Percentiles rank a stretch among this genome's conserved stretches.
phyloP scores from a whole-genome alignment of 1,284 basidiomycete genomes.

The Boletus sp. region DNA sequence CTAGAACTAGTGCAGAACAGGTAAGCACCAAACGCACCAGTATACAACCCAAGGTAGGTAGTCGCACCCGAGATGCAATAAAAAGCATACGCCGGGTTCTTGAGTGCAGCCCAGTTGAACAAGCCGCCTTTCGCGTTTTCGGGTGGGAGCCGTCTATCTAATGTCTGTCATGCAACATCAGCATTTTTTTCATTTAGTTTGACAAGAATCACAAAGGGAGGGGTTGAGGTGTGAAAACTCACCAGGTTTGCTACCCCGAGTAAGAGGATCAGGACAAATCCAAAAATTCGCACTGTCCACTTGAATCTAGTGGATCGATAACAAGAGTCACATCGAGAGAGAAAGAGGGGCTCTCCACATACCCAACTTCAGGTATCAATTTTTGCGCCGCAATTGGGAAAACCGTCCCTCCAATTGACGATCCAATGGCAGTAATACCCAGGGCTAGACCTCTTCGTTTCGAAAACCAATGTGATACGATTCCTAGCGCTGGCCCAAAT shows the following conservation, averaged over 20 bases:
- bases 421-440: constrained; percentile 41
- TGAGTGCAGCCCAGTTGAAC: constrained; percentile 41
- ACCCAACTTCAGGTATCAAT: constrained; percentile 38
- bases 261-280: constrained; percentile 38
- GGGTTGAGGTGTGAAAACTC: background rate
- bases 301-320: constrained; percentile 21
- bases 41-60: constrained; percentile 59
- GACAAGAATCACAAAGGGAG: background rate
- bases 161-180: constrained; percentile 38
- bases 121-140: constrained; percentile 38
- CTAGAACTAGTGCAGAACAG: background rate
- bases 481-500: constrained; percentile 42
- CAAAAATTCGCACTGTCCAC: constrained; percentile 49
- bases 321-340: background rate
- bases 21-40: constrained; percentile 35
- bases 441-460: constrained; percentile 39
- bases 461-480: constrained; percentile 48
- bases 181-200: background rate
- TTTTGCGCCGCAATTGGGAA: constrained; percentile 42
- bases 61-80: constrained; percentile 42
- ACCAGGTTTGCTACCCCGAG: constrained; percentile 38
- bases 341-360: constrained; percentile 10
- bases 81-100: constrained; percentile 36
- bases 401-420: constrained; percentile 42
- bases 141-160: constrained; percentile 40